Percentiles rank a stretch among this genome's conserved stretches.
These are phyloP conservation scores for Solanum pinnatisectum DNA, from an alignment of 257 asterid genomes.

Conservation along the genomic window DNA sequence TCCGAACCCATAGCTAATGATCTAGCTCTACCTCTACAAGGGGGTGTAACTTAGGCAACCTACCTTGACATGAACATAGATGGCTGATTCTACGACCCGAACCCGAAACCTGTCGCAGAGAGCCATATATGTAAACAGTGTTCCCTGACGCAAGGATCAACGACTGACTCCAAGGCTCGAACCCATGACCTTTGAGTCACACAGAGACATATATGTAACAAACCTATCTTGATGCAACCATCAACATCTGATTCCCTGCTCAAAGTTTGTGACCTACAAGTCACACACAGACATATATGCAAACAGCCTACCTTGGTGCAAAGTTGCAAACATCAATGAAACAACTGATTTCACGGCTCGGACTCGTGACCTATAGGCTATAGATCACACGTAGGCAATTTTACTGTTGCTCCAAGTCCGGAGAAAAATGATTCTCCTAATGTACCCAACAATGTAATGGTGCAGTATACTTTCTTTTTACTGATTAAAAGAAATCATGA, in stretches of 20 bases:
- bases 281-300: not conserved
- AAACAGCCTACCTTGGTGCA: not conserved
- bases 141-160: not conserved
- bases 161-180: not conserved
- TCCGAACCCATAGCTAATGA: not conserved
- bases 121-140: not conserved
- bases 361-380: not conserved
- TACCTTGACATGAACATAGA: not conserved
- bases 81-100: not conserved
- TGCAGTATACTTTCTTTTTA: not conserved
- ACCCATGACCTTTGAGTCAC: not conserved
- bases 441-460: not conserved
- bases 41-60: not conserved
- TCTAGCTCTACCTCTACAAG: not conserved
- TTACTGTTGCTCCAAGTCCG: not conserved
- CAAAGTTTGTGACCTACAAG: not conserved
- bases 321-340: not conserved
- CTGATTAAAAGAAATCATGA: too few species aligned
- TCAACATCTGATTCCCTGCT: not conserved
- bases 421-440: not conserved
- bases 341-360: not conserved
- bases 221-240: not conserved
- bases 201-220: not conserved
- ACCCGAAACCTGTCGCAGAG: fast-evolving
- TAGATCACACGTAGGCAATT: not conserved